A percentile compares a stretch with the other conserved stretches of the same genome.
These are phyloP conservation scores for Plasmodium inui DNA, from an alignment of 169 alveolate genomes.

Conservation along the genomic window DNA sequence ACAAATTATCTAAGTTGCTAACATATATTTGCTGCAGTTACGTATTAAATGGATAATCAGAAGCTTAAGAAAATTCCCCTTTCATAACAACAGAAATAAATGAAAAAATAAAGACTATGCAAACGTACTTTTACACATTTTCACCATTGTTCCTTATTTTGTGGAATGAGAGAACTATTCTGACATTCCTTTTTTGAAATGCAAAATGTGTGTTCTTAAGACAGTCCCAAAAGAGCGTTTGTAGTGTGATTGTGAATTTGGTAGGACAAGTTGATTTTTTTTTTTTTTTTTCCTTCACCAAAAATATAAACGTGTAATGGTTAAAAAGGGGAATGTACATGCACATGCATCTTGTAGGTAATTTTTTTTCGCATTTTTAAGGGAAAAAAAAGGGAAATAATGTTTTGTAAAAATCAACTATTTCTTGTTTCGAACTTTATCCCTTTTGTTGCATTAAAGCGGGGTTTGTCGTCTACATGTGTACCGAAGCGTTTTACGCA, in stretches of 20 bases:
- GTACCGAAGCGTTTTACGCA: neutral
- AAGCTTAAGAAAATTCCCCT: neutral
- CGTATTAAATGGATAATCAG: neutral
- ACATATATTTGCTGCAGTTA: neutral
- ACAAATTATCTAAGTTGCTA: neutral
- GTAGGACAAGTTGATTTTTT: neutral
- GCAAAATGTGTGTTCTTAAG: constrained; percentile 15
- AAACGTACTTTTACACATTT: neutral
- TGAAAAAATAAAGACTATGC: constrained; percentile 8
- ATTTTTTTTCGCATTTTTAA: constrained; percentile 16
- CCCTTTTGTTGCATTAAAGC: neutral
- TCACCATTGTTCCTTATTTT: constrained; percentile 2
- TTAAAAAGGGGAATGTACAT: neutral
- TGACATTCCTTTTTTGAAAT: constrained; percentile 21
- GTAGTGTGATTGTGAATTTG: neutral
- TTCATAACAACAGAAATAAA: constrained; percentile 14
- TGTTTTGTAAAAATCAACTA: neutral
- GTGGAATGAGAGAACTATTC: neutral
- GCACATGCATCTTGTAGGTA: constrained; percentile 25
- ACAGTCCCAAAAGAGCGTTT: neutral
- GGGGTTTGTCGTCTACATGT: neutral
- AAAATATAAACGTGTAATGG: constrained; percentile 10
- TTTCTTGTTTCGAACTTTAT: constrained; percentile 8
- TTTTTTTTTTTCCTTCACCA: neutral
- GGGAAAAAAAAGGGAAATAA: constrained; percentile 24